These are phyloP conservation scores for Mrakia blollopis DNA, from an alignment of 768 basidiomycete species.

Conservation along the genomic window DNA sequence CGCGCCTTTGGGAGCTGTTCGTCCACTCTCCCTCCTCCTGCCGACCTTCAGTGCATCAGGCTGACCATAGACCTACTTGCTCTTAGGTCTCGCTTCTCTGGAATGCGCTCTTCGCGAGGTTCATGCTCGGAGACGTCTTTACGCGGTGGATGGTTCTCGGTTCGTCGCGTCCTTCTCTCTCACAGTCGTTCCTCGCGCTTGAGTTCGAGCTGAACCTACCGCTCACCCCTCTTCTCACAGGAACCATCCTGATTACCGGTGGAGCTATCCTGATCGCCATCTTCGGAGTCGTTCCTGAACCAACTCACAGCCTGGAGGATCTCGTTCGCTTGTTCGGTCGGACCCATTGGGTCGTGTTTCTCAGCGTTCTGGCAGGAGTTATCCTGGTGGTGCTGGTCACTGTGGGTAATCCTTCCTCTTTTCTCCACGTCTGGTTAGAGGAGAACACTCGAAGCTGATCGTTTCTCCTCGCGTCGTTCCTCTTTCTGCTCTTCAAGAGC, in stretches of 20 bases:
- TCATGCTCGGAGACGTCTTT: conserved; percentile 79
- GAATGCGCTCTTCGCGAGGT: conserved; percentile 85
- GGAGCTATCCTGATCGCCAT: conserved; percentile 84
- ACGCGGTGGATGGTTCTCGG: conserved; percentile 80
- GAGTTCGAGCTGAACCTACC: not conserved
- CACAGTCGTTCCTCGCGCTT: not conserved
- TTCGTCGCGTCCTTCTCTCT: not conserved
- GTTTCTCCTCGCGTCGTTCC: not conserved
- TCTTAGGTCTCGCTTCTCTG: conserved; percentile 63
- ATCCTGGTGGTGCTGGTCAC: conserved; percentile 58
- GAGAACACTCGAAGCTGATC: not conserved
- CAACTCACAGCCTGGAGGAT: conserved; percentile 78
- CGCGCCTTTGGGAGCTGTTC: conserved; percentile 84
- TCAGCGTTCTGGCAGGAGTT: conserved; percentile 61
- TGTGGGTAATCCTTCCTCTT: conserved; percentile 46
- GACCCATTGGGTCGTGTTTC: conserved; percentile 73
- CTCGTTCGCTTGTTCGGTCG: conserved; percentile 69
- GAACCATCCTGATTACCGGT: conserved; percentile 73
- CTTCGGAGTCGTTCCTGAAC: conserved; percentile 87
- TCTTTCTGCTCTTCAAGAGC: conserved; percentile 51
- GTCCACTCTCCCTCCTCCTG: not conserved
- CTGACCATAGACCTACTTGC: not conserved
- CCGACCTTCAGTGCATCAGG: not conserved
- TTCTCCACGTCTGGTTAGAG: not conserved
- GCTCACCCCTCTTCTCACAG: not conserved